A percentile compares a stretch with the other conserved stretches of the same genome.
phyloP scores from a whole-genome alignment of 164 flowering plant genomes.

The Umbilicus rupestris region DNA sequence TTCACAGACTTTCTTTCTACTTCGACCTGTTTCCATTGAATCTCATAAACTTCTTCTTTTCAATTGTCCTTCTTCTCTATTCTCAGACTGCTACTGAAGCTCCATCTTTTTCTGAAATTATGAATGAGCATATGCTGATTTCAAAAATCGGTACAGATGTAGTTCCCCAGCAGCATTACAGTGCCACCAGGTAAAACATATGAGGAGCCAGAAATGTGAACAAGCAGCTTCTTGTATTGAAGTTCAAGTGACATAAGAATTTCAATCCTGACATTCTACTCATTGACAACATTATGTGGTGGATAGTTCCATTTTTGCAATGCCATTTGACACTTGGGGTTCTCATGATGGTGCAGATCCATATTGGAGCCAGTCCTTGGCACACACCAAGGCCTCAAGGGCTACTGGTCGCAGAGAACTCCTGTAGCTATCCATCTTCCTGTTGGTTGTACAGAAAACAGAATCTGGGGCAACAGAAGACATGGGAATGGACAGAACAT shows the following conservation, averaged over 20 bases:
- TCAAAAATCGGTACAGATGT: too few relatives aligned
- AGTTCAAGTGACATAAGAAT: too few relatives aligned
- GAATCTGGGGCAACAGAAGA: constrained; percentile 43
- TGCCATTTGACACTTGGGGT: constrained; percentile 12
- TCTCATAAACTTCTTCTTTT: too few relatives aligned
- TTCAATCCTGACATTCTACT: background rate
- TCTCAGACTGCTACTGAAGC: too few relatives aligned
- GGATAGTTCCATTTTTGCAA: constrained; percentile 24
- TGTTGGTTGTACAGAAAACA: constrained; percentile 38
- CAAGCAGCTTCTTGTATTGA: background rate
- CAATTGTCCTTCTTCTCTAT: too few relatives aligned
- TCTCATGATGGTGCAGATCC: constrained; percentile 12
- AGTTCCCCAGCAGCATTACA: too few relatives aligned
- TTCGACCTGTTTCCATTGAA: too few relatives aligned
- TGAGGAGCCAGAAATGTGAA: too few relatives aligned
- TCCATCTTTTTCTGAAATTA: too few relatives aligned
- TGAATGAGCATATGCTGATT: too few relatives aligned
- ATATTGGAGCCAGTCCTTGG: constrained; percentile 63
- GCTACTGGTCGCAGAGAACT: constrained; percentile 43
- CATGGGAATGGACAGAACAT: constrained; percentile 49
- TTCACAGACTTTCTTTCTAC: too few relatives aligned
- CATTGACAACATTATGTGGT: background rate
- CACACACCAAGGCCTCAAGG: constrained; percentile 69
- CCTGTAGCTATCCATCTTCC: constrained; percentile 36
- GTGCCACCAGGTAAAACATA: too few relatives aligned